phyloP scores from a whole-genome alignment of 129 eudicot genomes.

The Lactuca sativa region DNA sequence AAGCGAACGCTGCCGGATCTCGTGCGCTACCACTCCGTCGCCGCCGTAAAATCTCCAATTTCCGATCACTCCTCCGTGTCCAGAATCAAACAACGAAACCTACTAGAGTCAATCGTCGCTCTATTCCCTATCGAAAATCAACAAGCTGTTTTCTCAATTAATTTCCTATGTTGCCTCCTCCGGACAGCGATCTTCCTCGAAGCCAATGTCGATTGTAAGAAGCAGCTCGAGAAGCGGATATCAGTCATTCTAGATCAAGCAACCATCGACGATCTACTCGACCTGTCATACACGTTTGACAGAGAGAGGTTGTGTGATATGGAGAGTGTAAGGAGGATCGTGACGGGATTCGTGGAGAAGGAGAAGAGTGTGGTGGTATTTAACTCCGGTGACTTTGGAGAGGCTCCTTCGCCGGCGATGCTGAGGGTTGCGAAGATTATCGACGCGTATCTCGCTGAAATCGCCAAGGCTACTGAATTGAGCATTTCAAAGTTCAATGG shows the following conservation, averaged over 20 bases:
- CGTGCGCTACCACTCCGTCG: slow-evolving; percentile 15
- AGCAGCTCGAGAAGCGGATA: slow-evolving; percentile 66
- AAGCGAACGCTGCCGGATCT: slow-evolving; percentile 59
- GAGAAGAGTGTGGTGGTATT: slow-evolving; percentile 72
- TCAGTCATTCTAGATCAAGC: slow-evolving; percentile 61
- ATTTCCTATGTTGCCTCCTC: slow-evolving; percentile 68
- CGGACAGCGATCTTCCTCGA: slow-evolving; percentile 59
- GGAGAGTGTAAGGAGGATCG: slow-evolving; percentile 75
- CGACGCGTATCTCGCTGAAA: slow-evolving; percentile 72
- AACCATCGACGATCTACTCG: slow-evolving; percentile 65
- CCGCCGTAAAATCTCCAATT: slow-evolving; percentile 30
- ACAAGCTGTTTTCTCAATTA: slow-evolving; percentile 54
- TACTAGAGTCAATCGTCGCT: slow-evolving; percentile 57
- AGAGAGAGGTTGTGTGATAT: slow-evolving; percentile 70
- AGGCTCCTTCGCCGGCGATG: slow-evolving; percentile 56
- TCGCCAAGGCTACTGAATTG: slow-evolving; percentile 55
- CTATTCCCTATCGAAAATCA: slow-evolving; percentile 59
- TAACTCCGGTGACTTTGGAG: slow-evolving; percentile 56
- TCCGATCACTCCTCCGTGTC: slow-evolving; percentile 32
- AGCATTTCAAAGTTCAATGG: slow-evolving; percentile 80
- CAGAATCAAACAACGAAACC: slow-evolving; percentile 46
- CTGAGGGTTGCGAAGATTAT: slow-evolving; percentile 71
- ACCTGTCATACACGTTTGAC: slow-evolving; percentile 57
- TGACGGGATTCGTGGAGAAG: slow-evolving; percentile 63
- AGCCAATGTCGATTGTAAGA: slow-evolving; percentile 45